phyloP scores from a whole-genome alignment of 495 filamentous ascomycete genomes.

The Aspergillus diversus region DNA sequence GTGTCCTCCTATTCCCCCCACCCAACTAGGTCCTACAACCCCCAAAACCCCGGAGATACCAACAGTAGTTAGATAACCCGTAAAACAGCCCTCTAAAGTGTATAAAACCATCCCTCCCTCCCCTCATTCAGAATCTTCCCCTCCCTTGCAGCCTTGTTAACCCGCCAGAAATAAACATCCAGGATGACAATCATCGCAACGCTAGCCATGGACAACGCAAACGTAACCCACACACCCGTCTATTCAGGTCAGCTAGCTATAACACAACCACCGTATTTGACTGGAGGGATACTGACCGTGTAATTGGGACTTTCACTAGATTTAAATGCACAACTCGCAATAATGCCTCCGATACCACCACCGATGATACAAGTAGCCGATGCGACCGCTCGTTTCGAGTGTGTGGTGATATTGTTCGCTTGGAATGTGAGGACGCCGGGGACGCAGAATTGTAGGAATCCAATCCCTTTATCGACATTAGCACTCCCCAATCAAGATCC shows the following conservation, averaged over 20 bases:
- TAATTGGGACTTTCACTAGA: constrained; percentile 21
- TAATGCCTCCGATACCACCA: constrained; percentile 20
- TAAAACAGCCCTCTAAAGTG: too few species aligned
- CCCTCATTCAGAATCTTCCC: too few species aligned
- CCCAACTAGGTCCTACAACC: too few species aligned
- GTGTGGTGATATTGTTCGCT: constrained; percentile 21
- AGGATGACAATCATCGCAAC: constrained; percentile 9
- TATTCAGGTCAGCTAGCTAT: too few species aligned
- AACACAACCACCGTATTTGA: too few species aligned
- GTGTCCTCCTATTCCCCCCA: too few species aligned
- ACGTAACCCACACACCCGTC: constrained; percentile 23
- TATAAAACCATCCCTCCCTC: too few species aligned
- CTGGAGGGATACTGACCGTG: constrained; percentile 2
- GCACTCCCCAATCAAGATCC: neutral
- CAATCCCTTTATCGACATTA: constrained; percentile 7
- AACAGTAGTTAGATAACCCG: too few species aligned
- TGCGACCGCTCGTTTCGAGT: constrained; percentile 21
- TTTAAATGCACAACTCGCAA: constrained; percentile 22
- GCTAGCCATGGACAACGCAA: constrained; percentile 17
- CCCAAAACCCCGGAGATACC: too few species aligned
- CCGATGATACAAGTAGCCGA: constrained; percentile 24
- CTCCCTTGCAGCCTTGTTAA: constrained; percentile 20
- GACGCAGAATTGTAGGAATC: constrained; percentile 21
- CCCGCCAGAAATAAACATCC: constrained; percentile 17
- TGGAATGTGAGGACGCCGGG: constrained; percentile 20